These are phyloP conservation scores for Fusarium dimerum DNA, from an alignment of 2,329 filamentous ascomycete species.

Conservation along the genomic window DNA sequence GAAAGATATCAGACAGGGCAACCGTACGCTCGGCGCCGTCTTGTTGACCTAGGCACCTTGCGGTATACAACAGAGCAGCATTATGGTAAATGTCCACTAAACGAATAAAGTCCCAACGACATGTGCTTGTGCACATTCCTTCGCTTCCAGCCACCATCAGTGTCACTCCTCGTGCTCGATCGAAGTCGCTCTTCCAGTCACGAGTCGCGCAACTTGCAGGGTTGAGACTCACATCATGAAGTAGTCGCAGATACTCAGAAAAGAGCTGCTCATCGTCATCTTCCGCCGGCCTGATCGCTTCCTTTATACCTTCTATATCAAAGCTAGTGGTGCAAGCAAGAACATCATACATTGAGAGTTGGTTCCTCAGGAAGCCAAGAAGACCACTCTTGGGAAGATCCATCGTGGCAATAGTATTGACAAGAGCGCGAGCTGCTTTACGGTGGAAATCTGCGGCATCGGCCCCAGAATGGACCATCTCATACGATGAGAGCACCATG, in stretches of 20 bases:
- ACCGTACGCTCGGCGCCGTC: neutral
- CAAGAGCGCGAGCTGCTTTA: constrained; percentile 6
- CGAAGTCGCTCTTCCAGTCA: constrained; percentile 19
- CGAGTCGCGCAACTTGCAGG: constrained; percentile 9
- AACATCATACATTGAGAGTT: constrained; percentile 13
- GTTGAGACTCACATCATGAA: constrained; percentile 12
- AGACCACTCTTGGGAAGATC: neutral
- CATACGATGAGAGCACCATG: constrained; percentile 11
- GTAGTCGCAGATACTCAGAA: constrained; percentile 25
- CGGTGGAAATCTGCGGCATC: constrained; percentile 8
- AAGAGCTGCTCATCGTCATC: constrained; percentile 27
- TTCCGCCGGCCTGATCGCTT: constrained; percentile 21
- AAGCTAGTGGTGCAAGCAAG: constrained; percentile 21
- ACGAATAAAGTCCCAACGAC: constrained; percentile 28
- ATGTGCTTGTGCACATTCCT: constrained; percentile 10
- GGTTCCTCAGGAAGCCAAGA: constrained; percentile 8
- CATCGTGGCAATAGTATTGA: constrained; percentile 2
- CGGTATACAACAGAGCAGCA: constrained; percentile 30
- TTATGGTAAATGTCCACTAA: constrained; percentile 33
- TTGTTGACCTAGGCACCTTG: constrained; percentile 23
- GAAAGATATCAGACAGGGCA: neutral
- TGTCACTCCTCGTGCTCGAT: constrained; percentile 29
- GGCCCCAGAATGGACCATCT: constrained; percentile 12
- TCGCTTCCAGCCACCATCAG: constrained; percentile 29
- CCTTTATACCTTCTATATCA: constrained; percentile 21